Base-by-base conservation (phyloP, 306 rosid genomes). In the Aeschynomene evenia region DNA sequence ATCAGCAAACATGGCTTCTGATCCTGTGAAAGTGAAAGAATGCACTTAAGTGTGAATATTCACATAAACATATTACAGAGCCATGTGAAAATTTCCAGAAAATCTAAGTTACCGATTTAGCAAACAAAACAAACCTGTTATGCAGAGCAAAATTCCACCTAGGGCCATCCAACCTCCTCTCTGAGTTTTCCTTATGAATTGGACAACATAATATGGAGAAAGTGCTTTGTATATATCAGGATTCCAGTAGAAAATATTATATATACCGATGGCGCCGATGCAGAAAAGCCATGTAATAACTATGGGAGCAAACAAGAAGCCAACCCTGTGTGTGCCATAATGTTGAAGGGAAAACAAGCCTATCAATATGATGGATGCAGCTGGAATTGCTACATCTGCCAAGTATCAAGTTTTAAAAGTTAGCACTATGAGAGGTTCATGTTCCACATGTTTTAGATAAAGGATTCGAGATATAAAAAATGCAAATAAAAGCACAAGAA, bases 1-100 rank as follows among this genome's bases (percentile, higher is more conserved):
- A 83, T 90, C 91, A 74, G 96, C 96, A 80, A 90, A 90, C 96
- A 90, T 90, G 40, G 96, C 95, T 77, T 90, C 96, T 3, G 91
- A 90, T 70, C 96, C 96, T 90, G 82, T 53, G 36, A 68, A 37
- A 40, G 46, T 54, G 20, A 68, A 4, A 29, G 28, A 7, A n/a
- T 43, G 0, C 61, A 18, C n/a, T 84, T 33, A 73, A 43, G 0
- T 37, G 43, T 9, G n/a, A 37, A 37, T 37, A 33, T 33, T 4
- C 9, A 2, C 37, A 33, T 33, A 7, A 33, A 33, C 9, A 7
- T 33, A 33, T 7, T 1, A 33, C 37, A 33, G 7, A 33, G 37
- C 37, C 37, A 33, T 33, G 37, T 33, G 37, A 33, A 33, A 33
- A 33, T 4, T 33, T 33, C 37, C 37, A 33, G 2, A 33, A 33